These are phyloP conservation scores for Fusarium sp. DNA, from an alignment of 2,329 filamentous ascomycete species.

Conservation along the genomic window DNA sequence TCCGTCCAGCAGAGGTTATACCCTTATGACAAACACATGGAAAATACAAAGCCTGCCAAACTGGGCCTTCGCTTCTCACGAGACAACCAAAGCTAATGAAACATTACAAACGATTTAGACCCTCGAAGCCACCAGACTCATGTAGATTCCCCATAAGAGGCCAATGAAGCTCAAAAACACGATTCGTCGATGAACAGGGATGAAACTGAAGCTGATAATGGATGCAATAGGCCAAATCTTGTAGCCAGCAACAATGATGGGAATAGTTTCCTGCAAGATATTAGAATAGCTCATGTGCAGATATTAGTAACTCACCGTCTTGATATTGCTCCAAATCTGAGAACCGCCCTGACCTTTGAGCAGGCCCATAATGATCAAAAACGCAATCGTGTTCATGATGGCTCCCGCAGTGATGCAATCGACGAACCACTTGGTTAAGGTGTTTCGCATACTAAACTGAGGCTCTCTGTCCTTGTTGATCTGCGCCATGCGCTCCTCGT, in stretches of 20 bases:
- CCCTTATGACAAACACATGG: background rate
- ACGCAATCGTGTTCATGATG: conserved; percentile 59
- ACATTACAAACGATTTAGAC: conserved; percentile 44
- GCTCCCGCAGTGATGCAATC: conserved; percentile 62
- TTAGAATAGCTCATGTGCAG: background rate
- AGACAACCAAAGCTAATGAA: fast-evolving
- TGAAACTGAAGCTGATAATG: conserved; percentile 62
- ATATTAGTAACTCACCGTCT: conserved; percentile 43
- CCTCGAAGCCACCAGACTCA: conserved; percentile 60
- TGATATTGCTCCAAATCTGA: conserved; percentile 55
- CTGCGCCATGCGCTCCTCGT: conserved; percentile 35
- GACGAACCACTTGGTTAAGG: conserved; percentile 62
- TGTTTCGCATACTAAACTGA: conserved; percentile 57
- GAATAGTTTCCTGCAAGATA: conserved; percentile 55
- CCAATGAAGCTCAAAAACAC: conserved; percentile 63
- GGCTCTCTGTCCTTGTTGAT: conserved; percentile 32
- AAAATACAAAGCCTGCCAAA: background rate
- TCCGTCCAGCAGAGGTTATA: fast-evolving
- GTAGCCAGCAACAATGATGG: conserved; percentile 62
- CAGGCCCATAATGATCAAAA: conserved; percentile 60
- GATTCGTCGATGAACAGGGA: conserved; percentile 62
- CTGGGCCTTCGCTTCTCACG: background rate
- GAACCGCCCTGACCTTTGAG: conserved; percentile 55
- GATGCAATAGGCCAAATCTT: conserved; percentile 65
- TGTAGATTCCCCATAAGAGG: conserved; percentile 63